Evolutionary conservation across 176 grass and related monocot species (phyloP).

Genomic region (Chrysopogon serrulatus): DNA sequence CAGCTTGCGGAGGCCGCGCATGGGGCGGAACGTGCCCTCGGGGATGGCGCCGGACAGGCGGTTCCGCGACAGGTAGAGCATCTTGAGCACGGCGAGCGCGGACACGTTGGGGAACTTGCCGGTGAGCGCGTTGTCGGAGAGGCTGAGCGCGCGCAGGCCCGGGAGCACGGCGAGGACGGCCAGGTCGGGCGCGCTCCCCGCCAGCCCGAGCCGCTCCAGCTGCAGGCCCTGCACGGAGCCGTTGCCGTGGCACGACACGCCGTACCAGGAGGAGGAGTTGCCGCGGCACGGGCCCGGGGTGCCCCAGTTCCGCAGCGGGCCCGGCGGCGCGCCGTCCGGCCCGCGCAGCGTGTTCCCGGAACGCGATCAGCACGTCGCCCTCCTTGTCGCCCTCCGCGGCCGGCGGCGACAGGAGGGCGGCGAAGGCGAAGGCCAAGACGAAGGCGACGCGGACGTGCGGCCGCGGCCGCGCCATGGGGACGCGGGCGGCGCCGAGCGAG

Average conservation of each 20-base stretch:
- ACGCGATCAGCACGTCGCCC: slow-evolving; percentile 53
- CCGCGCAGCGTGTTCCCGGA: slow-evolving; percentile 53
- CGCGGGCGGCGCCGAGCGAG: neutral
- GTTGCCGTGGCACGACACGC: slow-evolving; percentile 73
- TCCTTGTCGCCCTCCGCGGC: slow-evolving; percentile 4
- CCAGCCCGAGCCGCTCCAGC: slow-evolving; percentile 61
- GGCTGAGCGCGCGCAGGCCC: slow-evolving; percentile 59
- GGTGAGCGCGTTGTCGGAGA: slow-evolving; percentile 65
- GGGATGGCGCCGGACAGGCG: slow-evolving; percentile 65
- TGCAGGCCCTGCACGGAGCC: slow-evolving; percentile 68
- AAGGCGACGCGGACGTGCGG: neutral
- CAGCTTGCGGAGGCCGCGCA: slow-evolving; percentile 76
- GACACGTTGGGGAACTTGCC: slow-evolving; percentile 75
- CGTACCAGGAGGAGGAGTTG: slow-evolving; percentile 55
- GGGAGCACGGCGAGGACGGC: slow-evolving; percentile 25
- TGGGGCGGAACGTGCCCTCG: slow-evolving; percentile 43
- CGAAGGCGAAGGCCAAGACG: neutral
- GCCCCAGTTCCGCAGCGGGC: slow-evolving; percentile 43
- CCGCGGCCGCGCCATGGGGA: slow-evolving; percentile 39
- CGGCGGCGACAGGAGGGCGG: neutral
- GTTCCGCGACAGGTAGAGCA: slow-evolving; percentile 72
- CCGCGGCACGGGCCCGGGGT: slow-evolving; percentile 38
- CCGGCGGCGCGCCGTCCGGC: slow-evolving; percentile 30
- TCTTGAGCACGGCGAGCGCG: slow-evolving; percentile 48
- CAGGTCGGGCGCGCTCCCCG: slow-evolving; percentile 43